Evolutionary conservation across 192 early-diverging fungal genomes (phyloP).

Genomic region (Backusella tuberculispora): DNA sequence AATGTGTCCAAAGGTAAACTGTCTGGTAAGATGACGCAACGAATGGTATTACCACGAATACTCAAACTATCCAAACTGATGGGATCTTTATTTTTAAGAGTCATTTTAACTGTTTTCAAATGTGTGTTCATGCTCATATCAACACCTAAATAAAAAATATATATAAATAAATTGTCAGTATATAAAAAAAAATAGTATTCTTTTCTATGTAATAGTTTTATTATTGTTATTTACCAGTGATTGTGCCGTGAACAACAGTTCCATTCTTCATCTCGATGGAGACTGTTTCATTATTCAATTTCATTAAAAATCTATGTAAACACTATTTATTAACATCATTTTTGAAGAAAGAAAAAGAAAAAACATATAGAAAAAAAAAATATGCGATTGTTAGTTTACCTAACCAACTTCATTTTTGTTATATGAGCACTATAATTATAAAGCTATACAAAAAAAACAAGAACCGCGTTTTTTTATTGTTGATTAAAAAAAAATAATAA

Average conservation of each 20-base stretch:
- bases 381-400: too few species aligned
- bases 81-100: constrained; percentile 91
- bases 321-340: neutral
- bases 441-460: neutral
- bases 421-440: neutral
- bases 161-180: neutral
- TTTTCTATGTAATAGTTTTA: too few species aligned
- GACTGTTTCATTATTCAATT: constrained; percentile 95
- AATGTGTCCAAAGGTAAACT: constrained; percentile 94
- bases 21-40: constrained; percentile 96
- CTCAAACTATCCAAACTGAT: constrained; percentile 89
- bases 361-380: neutral
- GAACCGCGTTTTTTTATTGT: neutral
- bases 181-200: too few species aligned
- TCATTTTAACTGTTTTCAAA: constrained; percentile 98
- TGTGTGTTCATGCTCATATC: constrained; percentile 99
- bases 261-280: constrained; percentile 99
- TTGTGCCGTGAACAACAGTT: constrained; percentile 94
- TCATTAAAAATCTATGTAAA: constrained; percentile 90
- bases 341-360: neutral
- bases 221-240: constrained; percentile 59
- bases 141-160: constrained; percentile 61
- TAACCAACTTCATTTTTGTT: constrained; percentile 27
- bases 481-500: neutral
- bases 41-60: constrained; percentile 94